Evolutionary conservation across 1,139 yeast species (phyloP), one percentile per base, ranked within the genome.

Genomic region (Kluyveromyces sp.): DNA sequence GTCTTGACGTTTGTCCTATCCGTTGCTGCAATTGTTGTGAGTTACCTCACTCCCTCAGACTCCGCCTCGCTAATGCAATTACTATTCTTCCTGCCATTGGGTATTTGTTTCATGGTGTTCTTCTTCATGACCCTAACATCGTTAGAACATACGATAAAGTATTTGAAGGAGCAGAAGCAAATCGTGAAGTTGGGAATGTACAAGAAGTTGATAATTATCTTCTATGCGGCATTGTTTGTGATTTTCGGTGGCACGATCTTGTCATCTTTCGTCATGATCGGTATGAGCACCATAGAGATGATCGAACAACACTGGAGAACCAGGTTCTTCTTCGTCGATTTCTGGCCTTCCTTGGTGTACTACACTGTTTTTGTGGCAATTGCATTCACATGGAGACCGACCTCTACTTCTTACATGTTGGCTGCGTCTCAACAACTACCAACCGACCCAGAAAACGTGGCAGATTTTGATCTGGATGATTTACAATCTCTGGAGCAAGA

Each of bases 341-440:
- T 94, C 67, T 88, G 98, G 96, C 95, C 96, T 33, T 81, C 95
- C 48, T 75, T 87, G 38, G 83, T 89, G 13, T 94, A 87, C 67
- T 87, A 84, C 60, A 66, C 81, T 39, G 89, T 89, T 39, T 89
- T 92, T 63, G 75, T 84, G 60, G 78, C 89, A 6, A 73, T 94
- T 54, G 86, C 96, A 11, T 80, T 88, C 71, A 77, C 92, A 52
- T 94, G 98, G 98, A 80, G 98, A 65, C 98, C 98, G 40, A 89
- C 97, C 0, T 95, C 85, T 56, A 87, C 95, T 35, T 88, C 95
- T 51, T 83, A 89, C 58, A 81, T 94, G 77, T 77, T 92, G 61
- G 98, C 97, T 16, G 89, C 89, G 54, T 87, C 96, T 3, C 88
- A 87, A 47, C 97, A 94, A 67, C 70, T 92, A 45, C 85, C 96